Base-by-base conservation (phyloP, 2,329 filamentous ascomycete genomes). In the Escovopsis sp. region DNA sequence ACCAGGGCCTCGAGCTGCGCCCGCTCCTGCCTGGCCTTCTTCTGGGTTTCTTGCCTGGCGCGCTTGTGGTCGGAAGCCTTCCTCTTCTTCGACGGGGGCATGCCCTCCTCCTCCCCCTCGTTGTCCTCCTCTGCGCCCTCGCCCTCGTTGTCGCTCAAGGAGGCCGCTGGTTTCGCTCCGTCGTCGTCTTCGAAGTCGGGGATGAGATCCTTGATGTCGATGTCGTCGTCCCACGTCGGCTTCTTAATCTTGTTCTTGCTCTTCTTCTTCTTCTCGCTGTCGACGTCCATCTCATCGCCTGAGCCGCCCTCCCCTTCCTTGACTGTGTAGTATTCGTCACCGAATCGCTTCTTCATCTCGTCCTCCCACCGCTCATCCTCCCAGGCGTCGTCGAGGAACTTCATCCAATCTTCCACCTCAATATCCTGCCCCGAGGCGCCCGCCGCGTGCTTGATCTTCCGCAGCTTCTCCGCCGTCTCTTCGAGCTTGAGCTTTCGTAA, bases 151-250 rank as follows among this genome's bases (percentile, higher is more conserved):
- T 64, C 65, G 5, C 75, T 74, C 2, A 81, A 63, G 1, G 64
- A 64, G 45, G 82, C 62, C 1, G 65, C 63, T 15, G 75, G 72
- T 39, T 68, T 63, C 16, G 37, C 57, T 30, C 27, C 11, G 27
- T 70, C 64, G 7, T 75, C 74, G 24, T 85, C 83, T 15, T 84
- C 76, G 55, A 93, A 94, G 46, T 94, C 85, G 2, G 86, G 87
- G 25, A 94, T 67, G 39, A 95, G 71, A 58, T 94, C 89, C 46
- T 83, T 86, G 65, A 98, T 96, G 57, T 96, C 88, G 52, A 98
- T 95, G 57, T 98, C 91, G 54, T 96, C 87, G 53, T 95, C 85
- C 82, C 89, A 98, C 55, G 72, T 79, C 50, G 76, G 77, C 55
- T 74, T 78, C 57, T 75, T 78, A 40, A 61, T 50, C 34, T 65